Evolutionary conservation across 2,329 filamentous ascomycete species (phyloP).

Genomic region (Penicillium sp.): DNA sequence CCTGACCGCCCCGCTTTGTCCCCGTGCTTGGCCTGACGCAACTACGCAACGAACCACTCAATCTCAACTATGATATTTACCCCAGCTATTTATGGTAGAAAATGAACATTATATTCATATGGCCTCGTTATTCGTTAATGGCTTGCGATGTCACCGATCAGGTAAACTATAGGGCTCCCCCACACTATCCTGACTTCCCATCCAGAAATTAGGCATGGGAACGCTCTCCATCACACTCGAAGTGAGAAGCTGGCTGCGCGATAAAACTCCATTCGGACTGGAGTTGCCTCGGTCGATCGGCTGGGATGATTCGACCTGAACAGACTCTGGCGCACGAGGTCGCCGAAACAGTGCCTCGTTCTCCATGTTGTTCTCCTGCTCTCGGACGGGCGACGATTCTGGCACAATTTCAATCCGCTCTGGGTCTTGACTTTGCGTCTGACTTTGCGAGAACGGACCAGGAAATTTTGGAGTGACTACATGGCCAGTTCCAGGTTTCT

Average conservation of each 20-base stretch:
- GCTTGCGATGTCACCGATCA: slow-evolving; percentile 20
- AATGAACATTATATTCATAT: background rate
- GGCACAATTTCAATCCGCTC: slow-evolving; percentile 37
- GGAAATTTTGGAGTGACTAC: slow-evolving; percentile 5
- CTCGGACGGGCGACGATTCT: slow-evolving; percentile 38
- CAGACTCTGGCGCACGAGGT: slow-evolving; percentile 24
- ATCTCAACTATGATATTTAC: background rate
- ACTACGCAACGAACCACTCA: slow-evolving; percentile 4
- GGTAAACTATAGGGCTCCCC: slow-evolving; percentile 38
- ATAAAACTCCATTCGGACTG: slow-evolving; percentile 26
- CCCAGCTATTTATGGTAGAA: background rate
- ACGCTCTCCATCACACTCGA: slow-evolving; percentile 47
- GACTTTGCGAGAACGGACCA: slow-evolving; percentile 20
- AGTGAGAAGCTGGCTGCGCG: slow-evolving; percentile 38
- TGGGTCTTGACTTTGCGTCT: slow-evolving; percentile 24
- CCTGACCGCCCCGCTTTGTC: slow-evolving; percentile 30
- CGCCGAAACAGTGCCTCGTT: slow-evolving; percentile 16
- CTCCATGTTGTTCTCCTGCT: slow-evolving; percentile 13
- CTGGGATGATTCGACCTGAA: slow-evolving; percentile 45
- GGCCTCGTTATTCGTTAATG: too few relatives aligned
- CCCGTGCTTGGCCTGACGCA: slow-evolving; percentile 3
- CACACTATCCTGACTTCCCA: slow-evolving; percentile 39
- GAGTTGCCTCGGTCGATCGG: slow-evolving; percentile 27
- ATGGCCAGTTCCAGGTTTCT: slow-evolving; percentile 10
- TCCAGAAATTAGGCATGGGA: slow-evolving; percentile 39